Base-by-base conservation (phyloP, 805 yeast genomes). In the Starmera amethionina region DNA sequence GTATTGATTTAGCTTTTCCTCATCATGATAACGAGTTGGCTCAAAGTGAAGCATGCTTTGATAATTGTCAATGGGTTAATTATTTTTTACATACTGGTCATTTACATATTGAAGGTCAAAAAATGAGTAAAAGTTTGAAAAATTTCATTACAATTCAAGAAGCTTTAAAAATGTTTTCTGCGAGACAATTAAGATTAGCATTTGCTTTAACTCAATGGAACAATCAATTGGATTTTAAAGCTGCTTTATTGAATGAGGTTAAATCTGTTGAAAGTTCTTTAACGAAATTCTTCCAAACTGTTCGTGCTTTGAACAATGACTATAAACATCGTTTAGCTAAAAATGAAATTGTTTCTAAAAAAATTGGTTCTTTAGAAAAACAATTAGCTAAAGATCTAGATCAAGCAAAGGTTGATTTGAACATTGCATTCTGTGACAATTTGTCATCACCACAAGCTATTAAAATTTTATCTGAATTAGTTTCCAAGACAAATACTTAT, bases 11-110 rank as follows among this genome's bases (percentile, higher is more conserved):
- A 55, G 96, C 97, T 16, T 93, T 93, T 68, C 99, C 99, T 3
- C 99, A 93, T 61, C 99, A 93, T 64, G 99, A 93, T 62, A 93
- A 93, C 56, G 99, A 93, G 65, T 69, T 93, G 47, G 99, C 99
- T 2, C 99, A 93, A 68, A 74, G 89, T 25, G 99, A 93, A 62
- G 97, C 97, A 7, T 82, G 79, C 60, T 90, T 70, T 60, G 88
- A 85, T 56, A 80, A 84, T 62, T 64, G 76, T 38, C 98, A 93
- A 64, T 93, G 99, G 99, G 86, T 93, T 41, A 90, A 93, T 63
- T 93, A 93, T 59, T 93, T 93, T 65, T 63, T 93, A 62, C 99
- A 93, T 62, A 87, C 95, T 34, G 99, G 99, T 33, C 99, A 93
- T 63, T 72, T 93, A 54, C 98, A 93, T 60, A 93, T 93, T 50